Conservation (phyloP, 306 rosid species). For the Delonix regia region DNA sequence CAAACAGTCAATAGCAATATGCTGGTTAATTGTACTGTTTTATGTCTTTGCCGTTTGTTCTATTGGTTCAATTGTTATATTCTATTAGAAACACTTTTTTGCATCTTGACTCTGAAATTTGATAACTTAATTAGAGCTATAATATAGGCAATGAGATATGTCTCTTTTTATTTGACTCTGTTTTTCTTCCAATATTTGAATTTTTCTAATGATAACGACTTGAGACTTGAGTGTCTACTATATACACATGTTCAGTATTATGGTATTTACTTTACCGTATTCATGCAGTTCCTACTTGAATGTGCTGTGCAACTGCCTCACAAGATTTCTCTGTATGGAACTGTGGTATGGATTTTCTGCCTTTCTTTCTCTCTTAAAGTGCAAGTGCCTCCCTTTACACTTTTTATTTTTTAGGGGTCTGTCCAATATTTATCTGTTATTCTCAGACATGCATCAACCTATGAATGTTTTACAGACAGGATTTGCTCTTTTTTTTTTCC, state of each 20-base stretch:
- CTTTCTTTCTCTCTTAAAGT: conserved; percentile 2
- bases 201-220: not conserved
- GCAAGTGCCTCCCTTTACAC: conserved; percentile 2
- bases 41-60: not conserved
- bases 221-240: not conserved
- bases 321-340: conserved; percentile 85
- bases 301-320: conserved; percentile 95
- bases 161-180: not conserved
- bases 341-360: conserved; percentile 63
- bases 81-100: not conserved
- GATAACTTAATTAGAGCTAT: conserved; percentile 7
- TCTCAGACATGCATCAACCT: not conserved
- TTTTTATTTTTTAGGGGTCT: not conserved
- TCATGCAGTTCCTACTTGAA: conserved; percentile 71
- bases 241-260: conserved; percentile 1
- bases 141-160: not conserved
- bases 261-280: conserved; percentile 31
- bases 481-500: not conserved
- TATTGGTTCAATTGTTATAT: not conserved
- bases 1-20: not conserved
- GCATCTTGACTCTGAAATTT: conserved; percentile 19
- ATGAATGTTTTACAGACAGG: not conserved
- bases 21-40: not conserved
- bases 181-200: not conserved
- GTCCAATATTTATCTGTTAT: conserved; percentile 13